Evolutionary conservation across 805 yeast genomes (phyloP).

Genomic region (Candida nemodendra): DNA sequence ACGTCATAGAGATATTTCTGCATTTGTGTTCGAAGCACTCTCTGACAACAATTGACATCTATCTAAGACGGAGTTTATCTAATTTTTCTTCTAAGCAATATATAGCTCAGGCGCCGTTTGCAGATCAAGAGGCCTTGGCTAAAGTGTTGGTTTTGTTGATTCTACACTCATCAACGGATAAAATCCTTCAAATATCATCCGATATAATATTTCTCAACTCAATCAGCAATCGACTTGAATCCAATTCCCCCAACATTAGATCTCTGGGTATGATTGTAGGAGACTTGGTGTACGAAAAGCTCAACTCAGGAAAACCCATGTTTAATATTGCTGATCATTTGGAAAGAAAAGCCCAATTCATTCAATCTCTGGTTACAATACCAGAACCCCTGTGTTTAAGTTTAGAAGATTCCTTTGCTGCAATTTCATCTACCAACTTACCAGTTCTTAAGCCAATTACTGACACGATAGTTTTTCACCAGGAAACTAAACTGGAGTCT

Average conservation of each 20-base stretch:
- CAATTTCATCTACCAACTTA: background rate
- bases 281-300: constrained; percentile 41
- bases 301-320: constrained; percentile 31
- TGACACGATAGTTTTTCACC: background rate
- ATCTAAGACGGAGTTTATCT: constrained; percentile 6
- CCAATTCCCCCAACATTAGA: constrained; percentile 45
- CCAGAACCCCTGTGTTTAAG: background rate
- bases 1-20: constrained; percentile 6
- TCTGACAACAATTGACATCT: constrained; percentile 1
- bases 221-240: constrained; percentile 54
- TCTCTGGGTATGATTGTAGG: constrained; percentile 58
- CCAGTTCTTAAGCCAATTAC: too few species aligned
- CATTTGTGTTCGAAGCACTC: background rate
- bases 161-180: constrained; percentile 20
- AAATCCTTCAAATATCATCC: constrained; percentile 33
- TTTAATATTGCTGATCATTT: constrained; percentile 29
- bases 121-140: constrained; percentile 48
- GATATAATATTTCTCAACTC: constrained; percentile 44
- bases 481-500: background rate
- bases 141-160: constrained; percentile 42
- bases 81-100: constrained; percentile 26
- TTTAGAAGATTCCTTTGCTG: constrained; percentile 9
- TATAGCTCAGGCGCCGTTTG: constrained; percentile 34
- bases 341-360: constrained; percentile 17
- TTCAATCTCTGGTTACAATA: constrained; percentile 3